phyloP scores from a whole-genome alignment of 129 eudicot species.

The Tanacetum coccineum region DNA sequence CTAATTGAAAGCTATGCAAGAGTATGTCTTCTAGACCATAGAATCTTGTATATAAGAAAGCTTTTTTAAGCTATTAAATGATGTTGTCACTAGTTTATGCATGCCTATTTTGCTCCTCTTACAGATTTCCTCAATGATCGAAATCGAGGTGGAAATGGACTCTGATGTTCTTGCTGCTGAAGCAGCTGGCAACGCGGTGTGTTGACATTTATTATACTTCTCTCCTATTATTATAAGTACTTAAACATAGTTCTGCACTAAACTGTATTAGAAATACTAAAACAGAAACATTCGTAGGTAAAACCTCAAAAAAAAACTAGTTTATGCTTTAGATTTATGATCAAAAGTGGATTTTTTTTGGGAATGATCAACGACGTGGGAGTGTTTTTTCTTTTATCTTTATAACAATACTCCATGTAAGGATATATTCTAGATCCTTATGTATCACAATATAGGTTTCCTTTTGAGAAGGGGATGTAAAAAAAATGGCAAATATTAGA shows the following conservation, averaged over 20 bases:
- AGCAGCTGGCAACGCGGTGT: constrained; percentile 71
- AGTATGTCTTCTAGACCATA: constrained; percentile 43
- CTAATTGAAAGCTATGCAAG: constrained; percentile 94
- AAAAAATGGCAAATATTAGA: constrained; percentile 4
- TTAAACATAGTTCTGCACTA: too few species aligned
- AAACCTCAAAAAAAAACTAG: background rate
- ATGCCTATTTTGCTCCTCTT: constrained; percentile 12
- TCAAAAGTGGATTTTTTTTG: background rate
- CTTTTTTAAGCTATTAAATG: background rate
- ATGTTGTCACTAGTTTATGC: constrained; percentile 11
- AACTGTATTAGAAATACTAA: too few species aligned
- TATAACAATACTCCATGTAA: too few species aligned
- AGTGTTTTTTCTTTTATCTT: too few species aligned
- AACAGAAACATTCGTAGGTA: background rate
- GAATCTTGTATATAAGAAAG: background rate
- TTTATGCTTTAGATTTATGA: background rate
- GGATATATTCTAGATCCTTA: too few species aligned
- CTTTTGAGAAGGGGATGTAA: too few species aligned
- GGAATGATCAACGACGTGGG: too few species aligned
- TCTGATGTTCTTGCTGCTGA: constrained; percentile 96
- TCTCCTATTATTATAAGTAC: background rate
- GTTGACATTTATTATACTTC: constrained; percentile 13
- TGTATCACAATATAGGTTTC: too few species aligned
- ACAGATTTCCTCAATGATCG: constrained; percentile 97
- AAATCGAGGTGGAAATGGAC: constrained; percentile 98